These are phyloP conservation scores for Pilatotrama ljubarskyi DNA, from an alignment of 768 basidiomycete species.

Conservation along the genomic window DNA sequence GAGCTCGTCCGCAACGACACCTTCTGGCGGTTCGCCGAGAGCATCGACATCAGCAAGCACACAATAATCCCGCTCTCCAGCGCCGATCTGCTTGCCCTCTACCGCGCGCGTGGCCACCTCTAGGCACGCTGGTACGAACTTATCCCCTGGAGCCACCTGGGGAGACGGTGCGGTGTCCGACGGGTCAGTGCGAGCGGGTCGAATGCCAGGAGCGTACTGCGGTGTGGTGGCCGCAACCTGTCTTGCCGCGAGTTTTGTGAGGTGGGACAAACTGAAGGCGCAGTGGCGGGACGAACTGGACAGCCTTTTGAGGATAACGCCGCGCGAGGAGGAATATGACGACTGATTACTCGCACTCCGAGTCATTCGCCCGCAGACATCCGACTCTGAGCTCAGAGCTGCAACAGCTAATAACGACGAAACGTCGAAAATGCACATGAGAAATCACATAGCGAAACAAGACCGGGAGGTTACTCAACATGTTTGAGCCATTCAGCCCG, in stretches of 20 bases:
- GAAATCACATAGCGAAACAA: no score
- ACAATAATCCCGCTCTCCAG: not conserved
- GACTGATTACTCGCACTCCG: no score
- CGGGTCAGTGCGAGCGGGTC: no score
- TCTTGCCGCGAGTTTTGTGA: constrained; percentile 12
- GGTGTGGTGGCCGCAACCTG: not conserved
- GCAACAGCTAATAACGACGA: no score
- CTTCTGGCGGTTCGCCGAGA: constrained; percentile 26
- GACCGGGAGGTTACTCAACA: no score
- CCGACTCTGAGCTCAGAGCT: no score
- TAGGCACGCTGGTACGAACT: not conserved
- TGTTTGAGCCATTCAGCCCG: no score
- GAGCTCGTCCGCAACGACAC: constrained; percentile 36
- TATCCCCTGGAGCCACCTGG: not conserved
- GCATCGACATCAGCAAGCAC: not conserved
- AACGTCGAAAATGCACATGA: no score
- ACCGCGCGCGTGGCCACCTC: not conserved
- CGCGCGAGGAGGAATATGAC: no score
- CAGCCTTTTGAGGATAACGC: not conserved
- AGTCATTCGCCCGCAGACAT: no score
- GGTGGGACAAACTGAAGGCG: not conserved
- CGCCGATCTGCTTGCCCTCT: not conserved
- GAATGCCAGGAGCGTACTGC: not conserved
- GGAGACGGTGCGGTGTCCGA: not conserved
- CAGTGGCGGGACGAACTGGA: not conserved